Conservation (phyloP, 75 land plant genomes). For the Selaginella tamariscina region DNA sequence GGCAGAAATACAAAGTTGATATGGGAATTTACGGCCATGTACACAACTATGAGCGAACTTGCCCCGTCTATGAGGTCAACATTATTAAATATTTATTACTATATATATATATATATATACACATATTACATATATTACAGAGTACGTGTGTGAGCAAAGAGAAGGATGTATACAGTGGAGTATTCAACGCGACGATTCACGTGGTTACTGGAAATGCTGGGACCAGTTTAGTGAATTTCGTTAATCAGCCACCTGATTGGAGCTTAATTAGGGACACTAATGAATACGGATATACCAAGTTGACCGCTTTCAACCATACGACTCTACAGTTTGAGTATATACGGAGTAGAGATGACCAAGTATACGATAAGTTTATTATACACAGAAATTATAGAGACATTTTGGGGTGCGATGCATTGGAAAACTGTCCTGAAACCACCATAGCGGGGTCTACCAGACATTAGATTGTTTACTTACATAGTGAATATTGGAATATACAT, state of each 20-base stretch:
- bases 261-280: background rate
- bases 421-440: too few species aligned
- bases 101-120: background rate
- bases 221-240: background rate
- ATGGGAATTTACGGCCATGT: constrained; percentile 45
- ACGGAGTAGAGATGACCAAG: background rate
- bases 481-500: too few species aligned
- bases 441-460: too few species aligned
- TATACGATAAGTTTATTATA: background rate
- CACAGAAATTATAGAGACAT: background rate
- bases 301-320: constrained; percentile 3
- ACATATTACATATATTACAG: background rate
- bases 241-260: background rate
- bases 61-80: constrained; percentile 5
- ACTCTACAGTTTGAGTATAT: constrained; percentile 4
- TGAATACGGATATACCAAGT: constrained; percentile 1
- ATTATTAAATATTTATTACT: too few species aligned
- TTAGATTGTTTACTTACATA: too few species aligned
- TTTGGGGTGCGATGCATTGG: background rate
- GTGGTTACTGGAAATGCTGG: background rate
- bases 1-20: constrained; percentile 98
- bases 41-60: constrained; percentile 7
- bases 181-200: constrained; percentile 7
- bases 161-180: background rate
- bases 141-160: constrained; percentile 1